These are phyloP conservation scores for Gonapodya prolifera DNA, from an alignment of 192 early-diverging fungal species.

Conservation along the genomic window DNA sequence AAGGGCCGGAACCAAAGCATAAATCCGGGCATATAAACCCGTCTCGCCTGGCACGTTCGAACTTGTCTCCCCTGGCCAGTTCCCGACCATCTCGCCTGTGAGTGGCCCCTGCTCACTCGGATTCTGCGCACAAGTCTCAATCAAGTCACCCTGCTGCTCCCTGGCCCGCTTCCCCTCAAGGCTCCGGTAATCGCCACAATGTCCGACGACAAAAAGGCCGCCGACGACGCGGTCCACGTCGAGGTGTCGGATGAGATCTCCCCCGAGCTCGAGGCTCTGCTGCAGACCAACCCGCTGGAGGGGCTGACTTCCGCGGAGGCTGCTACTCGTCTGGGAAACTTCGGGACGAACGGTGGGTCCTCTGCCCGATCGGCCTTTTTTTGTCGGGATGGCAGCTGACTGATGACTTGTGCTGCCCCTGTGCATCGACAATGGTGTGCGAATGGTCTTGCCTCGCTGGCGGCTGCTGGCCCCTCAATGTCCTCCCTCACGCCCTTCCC, in stretches of 20 bases:
- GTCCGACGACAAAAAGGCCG: not conserved
- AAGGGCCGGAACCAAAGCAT: too few relatives aligned
- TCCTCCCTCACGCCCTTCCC: not conserved
- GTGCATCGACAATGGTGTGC: too few relatives aligned
- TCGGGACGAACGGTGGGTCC: constrained; percentile 61
- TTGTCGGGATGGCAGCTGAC: not conserved
- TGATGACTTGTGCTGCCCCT: not conserved
- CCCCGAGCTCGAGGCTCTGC: constrained; percentile 65
- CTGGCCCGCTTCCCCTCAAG: too few relatives aligned
- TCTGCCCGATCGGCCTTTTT: not conserved
- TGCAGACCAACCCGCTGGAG: constrained; percentile 65
- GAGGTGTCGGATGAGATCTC: constrained; percentile 48
- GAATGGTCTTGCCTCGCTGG: too few relatives aligned
- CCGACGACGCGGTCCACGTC: not conserved
- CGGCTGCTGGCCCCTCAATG: constrained; percentile 20
- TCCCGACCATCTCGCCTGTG: too few relatives aligned
- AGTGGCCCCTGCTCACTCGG: too few relatives aligned
- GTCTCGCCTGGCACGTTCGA: too few relatives aligned
- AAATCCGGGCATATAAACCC: too few relatives aligned
- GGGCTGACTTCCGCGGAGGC: constrained; percentile 71
- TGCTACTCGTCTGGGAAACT: constrained; percentile 51
- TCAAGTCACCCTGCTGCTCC: too few relatives aligned
- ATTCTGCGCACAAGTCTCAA: too few relatives aligned
- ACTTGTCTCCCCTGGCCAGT: not conserved
- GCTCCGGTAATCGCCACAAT: not conserved